Evolutionary conservation across 192 early-diverging fungal genomes (phyloP), one percentile per base, ranked within the genome.

Genomic region (Phycomyces nitens): DNA sequence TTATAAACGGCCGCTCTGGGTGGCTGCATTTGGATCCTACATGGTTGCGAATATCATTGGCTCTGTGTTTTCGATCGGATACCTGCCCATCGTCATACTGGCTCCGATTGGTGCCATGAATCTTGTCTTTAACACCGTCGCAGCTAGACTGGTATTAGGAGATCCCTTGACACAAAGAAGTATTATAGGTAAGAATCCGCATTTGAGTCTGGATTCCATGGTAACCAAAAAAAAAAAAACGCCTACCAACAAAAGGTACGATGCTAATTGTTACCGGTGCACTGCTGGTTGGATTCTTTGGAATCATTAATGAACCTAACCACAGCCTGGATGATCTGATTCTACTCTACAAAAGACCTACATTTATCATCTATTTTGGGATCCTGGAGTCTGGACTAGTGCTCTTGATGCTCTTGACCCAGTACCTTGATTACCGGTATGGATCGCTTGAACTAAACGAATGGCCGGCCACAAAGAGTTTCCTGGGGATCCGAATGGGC

Each of bases 31-130:
- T 65, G 78, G 72, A 16, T 80, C 86, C 18, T 89, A 88, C 52
- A 74, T 92, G 55, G 61, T 84, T 38, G 85, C 88, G 43, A 89
- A 88, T 43, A 81, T 87, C 3, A 84, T 83, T 18, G 88, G 88
- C 49, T 86, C 88, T 0, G 74, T 84, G 8, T 83, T 92, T 42
- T 84, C 90, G 0, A 85, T 92, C 53, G 89, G 87, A 58, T 84
- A 89, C 55, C 78, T 92, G 12, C 90, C 90, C 1, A 86, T 92
- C 7, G 84, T 89, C 64, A 89, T 90, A 53, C 74, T 89, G 12
- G 90, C 90, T 16, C 90, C 90, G 2, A 70, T 92, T 58, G 87
- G 87, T 0, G 88, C 90, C 1, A 84, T 89, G 41, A 83, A 82
- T 9, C 69, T 92, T 52, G 86, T 92, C 29, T 87, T 89, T 60